A percentile compares a stretch with the other conserved stretches of the same genome.
Evolutionary conservation across 768 basidiomycete species (phyloP).

Genomic region (Pisolithus albus): DNA sequence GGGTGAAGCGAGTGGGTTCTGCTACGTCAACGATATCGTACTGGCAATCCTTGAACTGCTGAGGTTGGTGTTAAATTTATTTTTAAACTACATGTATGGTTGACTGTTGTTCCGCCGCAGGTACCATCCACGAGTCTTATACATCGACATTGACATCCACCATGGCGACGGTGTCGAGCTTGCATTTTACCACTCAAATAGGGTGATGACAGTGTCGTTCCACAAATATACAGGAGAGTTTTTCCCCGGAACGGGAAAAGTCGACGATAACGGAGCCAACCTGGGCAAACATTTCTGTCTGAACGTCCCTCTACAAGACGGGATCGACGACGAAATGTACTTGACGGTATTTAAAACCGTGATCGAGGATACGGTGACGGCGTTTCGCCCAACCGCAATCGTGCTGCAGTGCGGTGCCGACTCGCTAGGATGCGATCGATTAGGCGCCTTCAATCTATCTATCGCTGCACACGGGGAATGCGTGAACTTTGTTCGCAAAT

Average conservation of each 20-base stretch:
- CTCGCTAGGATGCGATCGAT: constrained; percentile 86
- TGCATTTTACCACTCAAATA: constrained; percentile 94
- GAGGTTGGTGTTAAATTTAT: constrained; percentile 37
- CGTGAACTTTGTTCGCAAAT: constrained; percentile 92
- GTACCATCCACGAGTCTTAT: constrained; percentile 88
- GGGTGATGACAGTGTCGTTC: constrained; percentile 99
- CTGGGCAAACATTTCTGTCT: constrained; percentile 90
- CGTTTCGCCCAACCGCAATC: constrained; percentile 83
- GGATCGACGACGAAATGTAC: constrained; percentile 97
- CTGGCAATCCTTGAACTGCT: constrained; percentile 89
- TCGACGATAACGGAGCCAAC: constrained; percentile 87
- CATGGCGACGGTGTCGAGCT: constrained; percentile 98
- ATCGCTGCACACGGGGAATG: constrained; percentile 98
- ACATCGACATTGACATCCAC: constrained; percentile 99
- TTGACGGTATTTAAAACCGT: constrained; percentile 92
- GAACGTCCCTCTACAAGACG: constrained; percentile 92
- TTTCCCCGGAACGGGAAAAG: constrained; percentile 95
- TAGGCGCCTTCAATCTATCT: constrained; percentile 96
- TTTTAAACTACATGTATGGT: neutral
- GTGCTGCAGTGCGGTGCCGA: constrained; percentile 98
- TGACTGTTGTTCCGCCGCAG: constrained; percentile 34
- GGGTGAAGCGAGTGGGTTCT: constrained; percentile 96
- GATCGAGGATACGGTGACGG: constrained; percentile 86
- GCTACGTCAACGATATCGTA: constrained; percentile 97
- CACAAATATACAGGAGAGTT: constrained; percentile 99